Evolutionary conservation across 257 asterid species (phyloP).

Genomic region (Henckelia pumila): DNA sequence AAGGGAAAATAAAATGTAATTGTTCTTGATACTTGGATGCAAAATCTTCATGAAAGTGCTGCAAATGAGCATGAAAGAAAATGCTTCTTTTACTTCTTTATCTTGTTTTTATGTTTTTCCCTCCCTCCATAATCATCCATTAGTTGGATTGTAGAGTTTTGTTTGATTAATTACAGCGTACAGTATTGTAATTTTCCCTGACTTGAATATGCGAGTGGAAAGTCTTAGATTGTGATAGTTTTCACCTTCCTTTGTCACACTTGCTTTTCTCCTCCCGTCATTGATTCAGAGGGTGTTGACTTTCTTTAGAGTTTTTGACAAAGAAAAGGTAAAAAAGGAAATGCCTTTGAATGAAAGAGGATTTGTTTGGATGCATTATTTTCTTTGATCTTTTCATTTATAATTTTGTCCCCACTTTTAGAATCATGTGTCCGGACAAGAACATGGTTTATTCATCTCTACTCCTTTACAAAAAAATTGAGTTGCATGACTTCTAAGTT

Average conservation of each 20-base stretch:
- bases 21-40: background rate
- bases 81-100: background rate
- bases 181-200: background rate
- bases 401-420: no score
- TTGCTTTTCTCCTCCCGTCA: background rate
- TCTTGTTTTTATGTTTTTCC: background rate
- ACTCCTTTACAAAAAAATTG: no score
- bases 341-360: background rate
- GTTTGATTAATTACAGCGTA: background rate
- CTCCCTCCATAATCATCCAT: background rate
- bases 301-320: background rate
- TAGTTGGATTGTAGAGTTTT: background rate
- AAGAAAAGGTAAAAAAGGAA: background rate
- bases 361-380: background rate
- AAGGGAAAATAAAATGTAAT: background rate
- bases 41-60: background rate
- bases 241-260: background rate
- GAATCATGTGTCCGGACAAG: no score
- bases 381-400: background rate
- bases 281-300: background rate
- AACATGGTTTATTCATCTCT: no score
- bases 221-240: background rate
- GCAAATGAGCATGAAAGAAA: background rate
- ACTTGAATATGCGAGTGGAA: background rate
- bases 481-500: background rate